Percentiles rank a stretch among this genome's conserved stretches.
phyloP scores from a whole-genome alignment of 805 yeast genomes.

The Pichia insulana region DNA sequence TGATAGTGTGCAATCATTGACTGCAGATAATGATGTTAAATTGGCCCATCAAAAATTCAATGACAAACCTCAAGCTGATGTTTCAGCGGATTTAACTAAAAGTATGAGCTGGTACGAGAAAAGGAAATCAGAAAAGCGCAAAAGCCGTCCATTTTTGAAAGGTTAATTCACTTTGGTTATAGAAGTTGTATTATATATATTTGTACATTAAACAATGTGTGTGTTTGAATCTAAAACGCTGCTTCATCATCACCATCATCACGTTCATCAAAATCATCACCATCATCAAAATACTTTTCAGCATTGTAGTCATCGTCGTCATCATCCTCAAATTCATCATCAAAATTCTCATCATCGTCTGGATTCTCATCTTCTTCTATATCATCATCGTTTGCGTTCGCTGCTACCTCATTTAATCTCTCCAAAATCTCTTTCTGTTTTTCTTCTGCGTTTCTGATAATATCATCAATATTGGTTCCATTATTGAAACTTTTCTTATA shows the following conservation, averaged over 20 bases:
- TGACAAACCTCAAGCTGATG: no score
- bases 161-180: not conserved
- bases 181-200: not conserved
- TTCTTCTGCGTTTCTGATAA: constrained; percentile 21
- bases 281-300: constrained; percentile 68
- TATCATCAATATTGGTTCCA: constrained; percentile 26
- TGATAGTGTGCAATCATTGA: constrained; percentile 1
- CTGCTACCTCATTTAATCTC: constrained; percentile 28
- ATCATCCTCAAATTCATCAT: constrained; percentile 64
- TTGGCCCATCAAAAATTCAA: no score
- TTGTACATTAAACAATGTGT: not conserved
- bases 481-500: constrained; percentile 31
- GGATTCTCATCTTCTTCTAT: constrained; percentile 36
- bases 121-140: constrained; percentile 4
- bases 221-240: constrained; percentile 38
- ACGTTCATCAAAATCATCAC: constrained; percentile 48
- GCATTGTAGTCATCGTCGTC: constrained; percentile 78
- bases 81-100: not conserved
- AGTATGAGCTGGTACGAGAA: constrained; percentile 6
- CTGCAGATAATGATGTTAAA: not conserved
- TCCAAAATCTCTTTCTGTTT: constrained; percentile 25
- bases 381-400: constrained; percentile 35
- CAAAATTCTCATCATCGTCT: constrained; percentile 48
- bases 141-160: not conserved
- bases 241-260: constrained; percentile 64